Evolutionary conservation across 768 basidiomycete species (phyloP).

Genomic region (Termitomyces sp.): DNA sequence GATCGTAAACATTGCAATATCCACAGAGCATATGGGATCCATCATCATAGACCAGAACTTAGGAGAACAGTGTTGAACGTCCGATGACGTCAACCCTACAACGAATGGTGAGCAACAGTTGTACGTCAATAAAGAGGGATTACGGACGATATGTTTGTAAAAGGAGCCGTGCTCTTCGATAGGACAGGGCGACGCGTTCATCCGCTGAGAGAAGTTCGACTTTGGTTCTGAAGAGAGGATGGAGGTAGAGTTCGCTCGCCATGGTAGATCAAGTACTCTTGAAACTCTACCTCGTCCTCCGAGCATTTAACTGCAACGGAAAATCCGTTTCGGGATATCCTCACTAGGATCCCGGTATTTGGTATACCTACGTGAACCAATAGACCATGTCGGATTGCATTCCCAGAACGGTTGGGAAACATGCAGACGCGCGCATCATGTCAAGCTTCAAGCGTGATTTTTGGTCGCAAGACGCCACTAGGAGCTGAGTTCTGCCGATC

Average conservation of each 20-base stretch:
- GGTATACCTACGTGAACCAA: slow-evolving; percentile 14
- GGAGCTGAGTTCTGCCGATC: slow-evolving; percentile 21
- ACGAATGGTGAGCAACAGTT: slow-evolving; percentile 5
- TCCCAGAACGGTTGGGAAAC: slow-evolving; percentile 16
- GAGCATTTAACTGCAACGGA: slow-evolving; percentile 12
- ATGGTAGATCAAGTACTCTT: slow-evolving; percentile 16
- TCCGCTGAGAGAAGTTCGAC: slow-evolving; percentile 39
- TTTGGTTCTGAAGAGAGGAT: slow-evolving; percentile 41
- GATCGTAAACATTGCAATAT: slow-evolving; percentile 49
- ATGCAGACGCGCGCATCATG: slow-evolving; percentile 14
- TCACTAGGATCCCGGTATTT: slow-evolving; percentile 11
- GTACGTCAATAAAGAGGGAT: background rate
- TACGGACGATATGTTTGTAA: slow-evolving; percentile 42
- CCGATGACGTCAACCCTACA: slow-evolving; percentile 35
- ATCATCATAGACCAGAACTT: slow-evolving; percentile 49
- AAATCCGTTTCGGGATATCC: slow-evolving; percentile 14
- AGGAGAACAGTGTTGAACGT: slow-evolving; percentile 42
- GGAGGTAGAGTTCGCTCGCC: slow-evolving; percentile 31
- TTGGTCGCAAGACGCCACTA: slow-evolving; percentile 15
- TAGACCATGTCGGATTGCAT: slow-evolving; percentile 15
- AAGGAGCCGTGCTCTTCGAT: slow-evolving; percentile 42
- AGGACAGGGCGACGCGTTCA: slow-evolving; percentile 43
- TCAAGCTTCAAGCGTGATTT: slow-evolving; percentile 15
- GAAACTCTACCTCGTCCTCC: background rate
- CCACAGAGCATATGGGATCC: slow-evolving; percentile 45